These are phyloP conservation scores for Verticillium albo-atrum DNA, from an alignment of 2,329 filamentous ascomycete species.

Conservation along the genomic window DNA sequence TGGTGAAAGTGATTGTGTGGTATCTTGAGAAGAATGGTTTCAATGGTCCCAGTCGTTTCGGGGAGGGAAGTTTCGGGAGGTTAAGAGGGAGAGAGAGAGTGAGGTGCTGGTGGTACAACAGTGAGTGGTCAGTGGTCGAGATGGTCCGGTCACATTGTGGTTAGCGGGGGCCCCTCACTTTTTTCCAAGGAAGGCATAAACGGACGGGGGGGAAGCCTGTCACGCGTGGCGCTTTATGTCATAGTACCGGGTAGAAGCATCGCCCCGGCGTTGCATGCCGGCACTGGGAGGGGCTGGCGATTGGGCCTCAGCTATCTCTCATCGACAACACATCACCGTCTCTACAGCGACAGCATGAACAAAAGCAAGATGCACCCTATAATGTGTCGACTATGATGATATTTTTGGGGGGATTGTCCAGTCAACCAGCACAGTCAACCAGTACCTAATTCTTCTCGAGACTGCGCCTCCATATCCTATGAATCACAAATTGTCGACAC, in stretches of 20 bases:
- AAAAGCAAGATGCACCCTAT: neutral
- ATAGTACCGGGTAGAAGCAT: neutral
- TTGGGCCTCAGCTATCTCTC: neutral
- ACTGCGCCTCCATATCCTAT: too few relatives aligned
- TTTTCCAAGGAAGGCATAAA: neutral
- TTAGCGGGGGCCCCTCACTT: neutral
- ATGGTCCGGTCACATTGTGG: neutral
- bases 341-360: neutral
- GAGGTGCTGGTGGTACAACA: neutral
- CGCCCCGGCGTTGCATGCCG: neutral
- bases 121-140: neutral
- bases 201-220: too few relatives aligned
- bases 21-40: neutral
- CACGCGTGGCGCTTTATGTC: neutral
- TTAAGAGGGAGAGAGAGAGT: neutral
- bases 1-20: neutral
- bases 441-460: too few relatives aligned
- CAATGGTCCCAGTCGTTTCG: neutral
- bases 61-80: neutral
- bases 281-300: neutral
- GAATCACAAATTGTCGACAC: too few relatives aligned
- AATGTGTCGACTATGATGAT: too few relatives aligned
- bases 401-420: too few relatives aligned
- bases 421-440: too few relatives aligned
- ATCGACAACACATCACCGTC: neutral